phyloP scores from a whole-genome alignment of 2,329 filamentous ascomycete genomes.

The Trichoderma atroviride region DNA sequence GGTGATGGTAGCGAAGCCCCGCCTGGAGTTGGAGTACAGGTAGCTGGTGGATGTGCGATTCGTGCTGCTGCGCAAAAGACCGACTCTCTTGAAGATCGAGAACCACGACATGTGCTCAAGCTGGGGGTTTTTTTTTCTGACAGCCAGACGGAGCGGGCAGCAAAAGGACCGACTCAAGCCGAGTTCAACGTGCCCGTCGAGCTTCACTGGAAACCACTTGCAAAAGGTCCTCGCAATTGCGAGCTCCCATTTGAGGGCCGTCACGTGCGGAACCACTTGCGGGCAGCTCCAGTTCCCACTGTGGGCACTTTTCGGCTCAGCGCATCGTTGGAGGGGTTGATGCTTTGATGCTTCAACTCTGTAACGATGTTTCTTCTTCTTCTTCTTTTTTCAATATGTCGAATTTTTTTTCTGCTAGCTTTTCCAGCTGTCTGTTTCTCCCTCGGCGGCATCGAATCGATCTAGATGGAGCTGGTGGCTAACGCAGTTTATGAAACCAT shows the following conservation, averaged over 20 bases:
- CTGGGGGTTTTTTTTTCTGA: neutral
- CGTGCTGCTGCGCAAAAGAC: slow-evolving; percentile 20
- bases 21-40: neutral
- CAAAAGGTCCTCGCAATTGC: slow-evolving; percentile 20
- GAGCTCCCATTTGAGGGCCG: slow-evolving; percentile 24
- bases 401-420: neutral
- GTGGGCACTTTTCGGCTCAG: slow-evolving; percentile 22
- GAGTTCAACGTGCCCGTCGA: slow-evolving; percentile 5
- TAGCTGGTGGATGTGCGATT: slow-evolving; percentile 19
- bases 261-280: slow-evolving; percentile 25
- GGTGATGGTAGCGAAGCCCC: slow-evolving; percentile 38
- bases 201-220: slow-evolving; percentile 11
- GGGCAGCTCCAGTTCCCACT: slow-evolving; percentile 6
- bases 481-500: slow-evolving; percentile 17
- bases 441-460: neutral
- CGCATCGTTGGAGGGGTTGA: neutral
- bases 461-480: neutral
- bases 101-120: slow-evolving; percentile 32
- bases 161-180: slow-evolving; percentile 26
- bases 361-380: neutral
- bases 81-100: slow-evolving; percentile 28
- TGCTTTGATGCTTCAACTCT: neutral
- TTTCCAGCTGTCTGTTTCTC: neutral
- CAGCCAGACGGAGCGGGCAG: neutral
- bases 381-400: neutral